Evolutionary conservation across 2,329 filamentous ascomycete species (phyloP), one percentile per base, ranked within the genome.

Genomic region (Colletotrichum musicola): DNA sequence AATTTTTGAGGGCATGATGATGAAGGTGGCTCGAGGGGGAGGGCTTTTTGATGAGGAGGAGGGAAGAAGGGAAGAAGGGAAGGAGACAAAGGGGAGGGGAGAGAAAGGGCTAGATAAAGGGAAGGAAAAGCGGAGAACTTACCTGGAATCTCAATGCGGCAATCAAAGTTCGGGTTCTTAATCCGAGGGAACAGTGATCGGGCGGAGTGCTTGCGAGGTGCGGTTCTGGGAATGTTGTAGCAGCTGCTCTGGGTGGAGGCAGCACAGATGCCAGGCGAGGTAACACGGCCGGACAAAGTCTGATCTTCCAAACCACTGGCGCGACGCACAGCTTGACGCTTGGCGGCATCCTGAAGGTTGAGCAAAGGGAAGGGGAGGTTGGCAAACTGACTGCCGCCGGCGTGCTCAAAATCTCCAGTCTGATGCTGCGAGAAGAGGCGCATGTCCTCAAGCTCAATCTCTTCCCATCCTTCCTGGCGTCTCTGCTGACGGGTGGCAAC

Each of bases 261-360:
- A 50, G 61, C 13, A 18, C 57, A 30, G 12, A 55, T 14, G 9
- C 61, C 49, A 20, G 54, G 30, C 1, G 56, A 66, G 22, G 55
- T 14, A 4, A 66, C 50, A 4, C 62, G 50, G 20, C 70, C 70
- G 7, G 68, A 65, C 16, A 68, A 57, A 20, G 68, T 69, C 38
- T 72, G 70, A n/a, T 72, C 70, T 35, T 72, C 70, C 3, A 72
- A 49, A 44, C 70, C 70, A 46, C 70, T 72, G 6, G 64, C 69
- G 4, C 70, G 68, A 18, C 68, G 68, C 16, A 69, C 42, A 16
- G 55, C 64, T 46, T 72, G 70, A 13, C 56, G 56, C 30, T 46
- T 60, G 50, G 60, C 56, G 5, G 70, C 70, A 27, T 71, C 68
- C 22, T 69, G 46, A 7, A 62, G 61, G 25, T 51, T 16, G 12